These are phyloP conservation scores for Sphaerosporella brunnea DNA, from an alignment of 495 filamentous ascomycete species.

Conservation along the genomic window DNA sequence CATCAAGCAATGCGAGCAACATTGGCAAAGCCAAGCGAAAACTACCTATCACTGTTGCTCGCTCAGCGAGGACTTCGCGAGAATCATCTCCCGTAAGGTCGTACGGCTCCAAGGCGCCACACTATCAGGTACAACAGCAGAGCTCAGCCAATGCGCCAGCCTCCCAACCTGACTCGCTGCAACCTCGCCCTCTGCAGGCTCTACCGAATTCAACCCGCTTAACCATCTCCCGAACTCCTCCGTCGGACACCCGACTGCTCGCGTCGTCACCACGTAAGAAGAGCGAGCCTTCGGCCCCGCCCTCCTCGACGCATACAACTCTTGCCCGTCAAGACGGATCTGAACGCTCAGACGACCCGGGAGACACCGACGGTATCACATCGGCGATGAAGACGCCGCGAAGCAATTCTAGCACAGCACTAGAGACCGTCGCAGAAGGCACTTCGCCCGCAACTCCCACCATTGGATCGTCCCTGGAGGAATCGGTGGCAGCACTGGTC, in stretches of 20 bases:
- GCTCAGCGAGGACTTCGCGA: slow-evolving; percentile 16
- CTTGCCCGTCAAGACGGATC: too few relatives aligned
- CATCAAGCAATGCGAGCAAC: background rate
- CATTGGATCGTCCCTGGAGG: slow-evolving; percentile 33
- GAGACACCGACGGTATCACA: slow-evolving; percentile 37
- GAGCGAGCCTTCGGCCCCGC: slow-evolving; percentile 31
- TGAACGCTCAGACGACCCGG: slow-evolving; percentile 35
- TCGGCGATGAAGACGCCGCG: slow-evolving; percentile 49
- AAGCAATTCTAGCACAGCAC: slow-evolving; percentile 46
- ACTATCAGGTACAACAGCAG: slow-evolving; percentile 6
- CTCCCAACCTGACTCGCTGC: slow-evolving; percentile 19
- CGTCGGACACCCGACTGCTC: slow-evolving; percentile 23
- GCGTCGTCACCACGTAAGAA: slow-evolving; percentile 25
- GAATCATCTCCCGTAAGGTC: slow-evolving; percentile 24
- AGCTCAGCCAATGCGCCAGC: background rate
- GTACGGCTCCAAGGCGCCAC: slow-evolving; percentile 21
- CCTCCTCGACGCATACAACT: too few relatives aligned
- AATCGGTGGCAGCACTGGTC: slow-evolving; percentile 32
- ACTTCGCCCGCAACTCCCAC: slow-evolving; percentile 63
- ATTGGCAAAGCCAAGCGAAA: slow-evolving; percentile 6
- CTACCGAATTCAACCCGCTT: slow-evolving; percentile 22
- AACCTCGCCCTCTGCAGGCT: slow-evolving; percentile 21
- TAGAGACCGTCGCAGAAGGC: slow-evolving; percentile 88
- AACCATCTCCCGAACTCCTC: slow-evolving; percentile 22
- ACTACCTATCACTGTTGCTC: background rate